A percentile compares a stretch with the other conserved stretches of the same genome.
Conservation (phyloP, 257 asterid genomes). For the Linaria vulgaris region DNA sequence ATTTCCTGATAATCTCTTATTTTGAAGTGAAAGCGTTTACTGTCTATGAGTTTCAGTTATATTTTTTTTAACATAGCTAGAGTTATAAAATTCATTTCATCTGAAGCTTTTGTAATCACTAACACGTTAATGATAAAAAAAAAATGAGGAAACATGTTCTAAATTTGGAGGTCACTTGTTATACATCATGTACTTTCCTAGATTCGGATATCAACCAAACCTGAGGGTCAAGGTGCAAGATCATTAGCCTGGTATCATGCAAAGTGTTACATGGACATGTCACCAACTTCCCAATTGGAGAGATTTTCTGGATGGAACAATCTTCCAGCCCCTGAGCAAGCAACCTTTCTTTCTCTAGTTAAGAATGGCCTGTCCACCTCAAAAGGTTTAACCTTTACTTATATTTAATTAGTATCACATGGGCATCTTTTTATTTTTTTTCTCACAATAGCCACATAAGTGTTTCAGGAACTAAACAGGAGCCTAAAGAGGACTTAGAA, state of each 20-base stretch:
- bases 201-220: slow-evolving; percentile 85
- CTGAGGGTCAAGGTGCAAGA: slow-evolving; percentile 75
- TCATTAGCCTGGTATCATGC: slow-evolving; percentile 89
- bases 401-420: background rate
- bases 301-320: slow-evolving; percentile 70
- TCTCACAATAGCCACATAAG: slow-evolving; percentile 11
- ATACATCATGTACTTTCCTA: slow-evolving; percentile 32
- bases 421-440: slow-evolving; percentile 28
- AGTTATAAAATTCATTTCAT: slow-evolving; percentile 9
- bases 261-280: slow-evolving; percentile 68
- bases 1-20: background rate
- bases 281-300: slow-evolving; percentile 50
- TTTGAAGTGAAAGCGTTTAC: background rate
- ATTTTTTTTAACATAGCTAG: slow-evolving; percentile 8
- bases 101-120: background rate
- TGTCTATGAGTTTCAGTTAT: background rate
- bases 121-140: too few relatives aligned
- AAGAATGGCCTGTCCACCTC: slow-evolving; percentile 46
- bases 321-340: slow-evolving; percentile 60
- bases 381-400: slow-evolving; percentile 40
- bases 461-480: slow-evolving; percentile 44
- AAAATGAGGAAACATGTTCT: too few relatives aligned
- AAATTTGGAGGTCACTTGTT: slow-evolving; percentile 17
- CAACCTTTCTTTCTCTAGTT: slow-evolving; percentile 49
- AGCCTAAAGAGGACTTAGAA: slow-evolving; percentile 39